phyloP scores from a whole-genome alignment of 805 yeast genomes.

The Naumovozyma castellii region DNA sequence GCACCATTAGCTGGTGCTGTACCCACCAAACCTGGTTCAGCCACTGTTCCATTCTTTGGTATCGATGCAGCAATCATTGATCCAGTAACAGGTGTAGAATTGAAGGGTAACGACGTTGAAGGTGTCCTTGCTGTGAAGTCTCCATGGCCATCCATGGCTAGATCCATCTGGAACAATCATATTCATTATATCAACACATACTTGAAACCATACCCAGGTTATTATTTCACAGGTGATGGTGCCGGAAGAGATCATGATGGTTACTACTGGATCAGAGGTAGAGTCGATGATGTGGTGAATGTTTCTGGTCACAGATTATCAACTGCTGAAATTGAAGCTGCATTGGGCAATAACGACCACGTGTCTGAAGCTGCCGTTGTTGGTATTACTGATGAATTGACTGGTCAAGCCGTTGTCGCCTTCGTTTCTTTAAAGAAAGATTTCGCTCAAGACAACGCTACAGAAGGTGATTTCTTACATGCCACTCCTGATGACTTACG shows the following conservation, averaged over 20 bases:
- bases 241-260: conserved; percentile 97
- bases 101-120: conserved; percentile 82
- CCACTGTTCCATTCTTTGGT: conserved; percentile 94
- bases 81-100: conserved; percentile 82
- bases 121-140: conserved; percentile 87
- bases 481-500: conserved; percentile 37
- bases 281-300: conserved; percentile 97
- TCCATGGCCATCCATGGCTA: conserved; percentile 98
- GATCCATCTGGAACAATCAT: conserved; percentile 89
- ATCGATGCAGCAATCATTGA: conserved; percentile 84
- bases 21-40: conserved; percentile 95
- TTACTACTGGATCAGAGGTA: conserved; percentile 94
- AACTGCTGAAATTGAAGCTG: conserved; percentile 97
- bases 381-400: conserved; percentile 87
- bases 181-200: conserved; percentile 82
- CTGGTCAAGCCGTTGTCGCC: conserved; percentile 96
- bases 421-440: conserved; percentile 70
- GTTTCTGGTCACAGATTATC: conserved; percentile 96
- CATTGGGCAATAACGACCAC: conserved; percentile 63
- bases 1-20: conserved; percentile 92
- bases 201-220: conserved; percentile 84
- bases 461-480: conserved; percentile 25
- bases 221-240: conserved; percentile 96
- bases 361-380: conserved; percentile 97
- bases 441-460: conserved; percentile 25